Percentiles rank a stretch among this genome's conserved stretches.
Conservation (phyloP, 2,329 filamentous ascomycete genomes). For the Septoria linicola region DNA sequence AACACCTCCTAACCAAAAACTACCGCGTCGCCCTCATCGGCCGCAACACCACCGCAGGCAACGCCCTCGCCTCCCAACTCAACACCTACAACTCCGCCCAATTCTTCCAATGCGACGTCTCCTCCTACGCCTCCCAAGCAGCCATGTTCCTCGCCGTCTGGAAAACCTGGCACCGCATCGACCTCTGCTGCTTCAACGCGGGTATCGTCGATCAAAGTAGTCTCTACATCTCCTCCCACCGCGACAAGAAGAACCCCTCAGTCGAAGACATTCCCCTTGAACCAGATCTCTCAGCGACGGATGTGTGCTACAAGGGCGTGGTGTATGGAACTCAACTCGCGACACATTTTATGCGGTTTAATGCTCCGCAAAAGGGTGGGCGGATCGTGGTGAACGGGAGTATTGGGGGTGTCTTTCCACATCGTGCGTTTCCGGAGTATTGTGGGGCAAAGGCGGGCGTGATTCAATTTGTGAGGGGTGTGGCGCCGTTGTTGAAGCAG, state of each 20-base stretch:
- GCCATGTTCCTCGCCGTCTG: conserved; percentile 46
- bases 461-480: conserved; percentile 43
- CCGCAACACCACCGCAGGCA: conserved; percentile 36
- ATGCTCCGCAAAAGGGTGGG: conserved; percentile 32
- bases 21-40: conserved; percentile 45
- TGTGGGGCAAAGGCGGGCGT: conserved; percentile 54
- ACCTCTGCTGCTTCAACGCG: conserved; percentile 53
- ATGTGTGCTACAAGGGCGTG: conserved; percentile 54
- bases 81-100: conserved; percentile 35
- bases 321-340: conserved; percentile 52
- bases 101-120: conserved; percentile 50
- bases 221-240: conserved; percentile 42
- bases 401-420: conserved; percentile 47
- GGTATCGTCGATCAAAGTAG: conserved; percentile 51
- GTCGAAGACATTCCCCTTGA: conserved; percentile 43
- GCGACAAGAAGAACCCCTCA: conserved; percentile 5
- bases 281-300: conserved; percentile 49
- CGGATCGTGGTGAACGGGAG: conserved; percentile 29
- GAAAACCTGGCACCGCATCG: conserved; percentile 48
- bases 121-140: conserved; percentile 49
- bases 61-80: conserved; percentile 38
- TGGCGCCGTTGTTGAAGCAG: conserved; percentile 42
- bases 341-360: conserved; percentile 56
- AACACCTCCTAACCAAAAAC: conserved; percentile 38
- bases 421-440: conserved; percentile 50